phyloP scores from a whole-genome alignment of 2,329 filamentous ascomycete genomes.

The Pestalotiopsis sp. region DNA sequence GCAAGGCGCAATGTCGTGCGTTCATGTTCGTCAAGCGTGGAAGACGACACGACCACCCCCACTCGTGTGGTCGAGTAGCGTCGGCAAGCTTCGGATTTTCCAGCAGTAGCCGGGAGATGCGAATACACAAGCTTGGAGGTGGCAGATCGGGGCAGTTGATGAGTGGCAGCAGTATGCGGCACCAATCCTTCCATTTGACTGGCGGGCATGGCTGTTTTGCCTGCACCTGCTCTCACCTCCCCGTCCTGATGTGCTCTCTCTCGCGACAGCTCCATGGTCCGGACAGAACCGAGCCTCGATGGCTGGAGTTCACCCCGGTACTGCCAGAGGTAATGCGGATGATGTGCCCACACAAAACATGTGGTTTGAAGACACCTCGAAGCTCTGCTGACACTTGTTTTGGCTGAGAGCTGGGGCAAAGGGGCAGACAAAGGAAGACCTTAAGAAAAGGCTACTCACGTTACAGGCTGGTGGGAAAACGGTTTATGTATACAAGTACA shows the following conservation, averaged over 20 bases:
- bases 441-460: background rate
- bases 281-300: background rate
- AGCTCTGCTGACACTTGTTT: background rate
- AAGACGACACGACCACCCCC: background rate
- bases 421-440: background rate
- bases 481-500: slow-evolving; percentile 6
- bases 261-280: background rate
- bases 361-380: background rate
- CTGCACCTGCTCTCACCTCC: background rate
- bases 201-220: background rate
- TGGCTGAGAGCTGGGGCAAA: background rate
- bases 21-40: background rate
- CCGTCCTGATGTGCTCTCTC: background rate
- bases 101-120: background rate
- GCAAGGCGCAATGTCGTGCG: background rate
- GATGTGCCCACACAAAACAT: background rate
- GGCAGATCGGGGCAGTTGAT: background rate
- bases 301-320: background rate
- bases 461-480: background rate
- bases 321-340: background rate
- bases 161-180: background rate
- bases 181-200: background rate
- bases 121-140: background rate
- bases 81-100: slow-evolving; percentile 5
- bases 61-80: background rate